Evolutionary conservation across 768 basidiomycete species (phyloP).

Genomic region (Russula sp.): DNA sequence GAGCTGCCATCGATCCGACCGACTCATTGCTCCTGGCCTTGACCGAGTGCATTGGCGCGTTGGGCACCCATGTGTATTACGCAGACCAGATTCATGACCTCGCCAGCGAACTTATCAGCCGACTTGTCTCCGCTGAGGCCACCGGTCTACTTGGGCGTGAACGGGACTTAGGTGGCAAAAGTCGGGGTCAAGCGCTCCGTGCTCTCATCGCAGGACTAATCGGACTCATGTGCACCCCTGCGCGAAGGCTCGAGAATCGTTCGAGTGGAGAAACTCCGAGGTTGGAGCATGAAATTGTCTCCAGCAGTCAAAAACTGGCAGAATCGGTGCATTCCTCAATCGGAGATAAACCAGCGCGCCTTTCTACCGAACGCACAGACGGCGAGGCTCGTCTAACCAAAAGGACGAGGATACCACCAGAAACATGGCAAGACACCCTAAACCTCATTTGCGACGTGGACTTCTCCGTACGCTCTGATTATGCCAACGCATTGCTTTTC

Average conservation of each 20-base stretch:
- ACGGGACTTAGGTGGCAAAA: slow-evolving; percentile 35
- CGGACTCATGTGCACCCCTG: slow-evolving; percentile 62
- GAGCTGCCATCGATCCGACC: slow-evolving; percentile 52
- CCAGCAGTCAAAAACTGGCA: not conserved
- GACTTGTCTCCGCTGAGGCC: slow-evolving; percentile 64
- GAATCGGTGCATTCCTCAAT: not conserved
- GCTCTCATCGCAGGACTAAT: slow-evolving; percentile 63
- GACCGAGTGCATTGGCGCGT: slow-evolving; percentile 72
- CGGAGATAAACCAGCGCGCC: slow-evolving; percentile 9
- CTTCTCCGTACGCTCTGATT: slow-evolving; percentile 72
- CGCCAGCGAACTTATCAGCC: slow-evolving; percentile 72
- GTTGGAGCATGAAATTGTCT: slow-evolving; percentile 17
- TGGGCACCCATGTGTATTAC: slow-evolving; percentile 91
- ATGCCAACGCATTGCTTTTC: slow-evolving; percentile 62
- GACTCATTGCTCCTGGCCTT: slow-evolving; percentile 63
- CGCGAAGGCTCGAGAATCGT: slow-evolving; percentile 8
- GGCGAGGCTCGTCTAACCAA: slow-evolving; percentile 40
- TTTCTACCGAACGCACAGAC: slow-evolving; percentile 20
- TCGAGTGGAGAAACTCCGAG: slow-evolving; percentile 8
- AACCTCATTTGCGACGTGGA: slow-evolving; percentile 77
- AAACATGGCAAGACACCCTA: slow-evolving; percentile 88
- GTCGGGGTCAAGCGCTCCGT: slow-evolving; percentile 60
- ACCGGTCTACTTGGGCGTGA: slow-evolving; percentile 47
- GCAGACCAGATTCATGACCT: slow-evolving; percentile 95
- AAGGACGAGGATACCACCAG: slow-evolving; percentile 65